phyloP scores from a whole-genome alignment of 768 basidiomycete genomes.

The Termitomyces eurrhizus region DNA sequence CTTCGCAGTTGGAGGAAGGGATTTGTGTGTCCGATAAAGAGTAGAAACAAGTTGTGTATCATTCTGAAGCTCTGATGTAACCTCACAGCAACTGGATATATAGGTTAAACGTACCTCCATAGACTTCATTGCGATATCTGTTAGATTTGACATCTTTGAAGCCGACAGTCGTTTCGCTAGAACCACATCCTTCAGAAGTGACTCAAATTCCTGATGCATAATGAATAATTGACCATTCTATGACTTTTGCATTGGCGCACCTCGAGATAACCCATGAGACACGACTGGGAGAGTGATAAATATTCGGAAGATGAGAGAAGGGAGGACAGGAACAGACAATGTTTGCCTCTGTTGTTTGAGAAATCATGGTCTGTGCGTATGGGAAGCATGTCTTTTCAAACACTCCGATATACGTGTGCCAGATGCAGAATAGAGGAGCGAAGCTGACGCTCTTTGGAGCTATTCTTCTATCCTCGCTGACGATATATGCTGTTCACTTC shows the following conservation, averaged over 20 bases:
- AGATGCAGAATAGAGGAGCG: conserved; percentile 62
- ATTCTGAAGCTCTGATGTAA: conserved; percentile 39
- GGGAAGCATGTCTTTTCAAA: background rate
- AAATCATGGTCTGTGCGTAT: conserved; percentile 21
- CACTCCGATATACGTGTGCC: conserved; percentile 22
- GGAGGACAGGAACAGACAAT: conserved; percentile 18
- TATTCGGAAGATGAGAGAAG: conserved; percentile 11
- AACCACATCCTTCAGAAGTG: conserved; percentile 77
- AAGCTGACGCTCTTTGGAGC: conserved; percentile 73
- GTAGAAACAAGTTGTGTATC: conserved; percentile 87
- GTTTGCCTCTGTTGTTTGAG: conserved; percentile 27
- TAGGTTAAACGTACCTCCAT: conserved; percentile 57
- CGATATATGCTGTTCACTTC: conserved; percentile 88
- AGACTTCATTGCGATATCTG: conserved; percentile 70
- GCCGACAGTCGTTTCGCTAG: conserved; percentile 80
- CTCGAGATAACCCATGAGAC: conserved; percentile 38
- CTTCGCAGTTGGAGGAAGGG: conserved; percentile 63
- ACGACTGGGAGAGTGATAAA: conserved; percentile 12
- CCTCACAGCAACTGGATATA: background rate
- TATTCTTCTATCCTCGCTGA: conserved; percentile 56
- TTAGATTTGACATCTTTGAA: conserved; percentile 78
- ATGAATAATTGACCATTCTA: conserved; percentile 6
- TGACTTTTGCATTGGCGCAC: conserved; percentile 23
- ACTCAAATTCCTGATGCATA: conserved; percentile 70
- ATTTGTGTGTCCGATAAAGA: conserved; percentile 87